phyloP scores from a whole-genome alignment of 768 basidiomycete genomes.

The Scleroderma bovista region DNA sequence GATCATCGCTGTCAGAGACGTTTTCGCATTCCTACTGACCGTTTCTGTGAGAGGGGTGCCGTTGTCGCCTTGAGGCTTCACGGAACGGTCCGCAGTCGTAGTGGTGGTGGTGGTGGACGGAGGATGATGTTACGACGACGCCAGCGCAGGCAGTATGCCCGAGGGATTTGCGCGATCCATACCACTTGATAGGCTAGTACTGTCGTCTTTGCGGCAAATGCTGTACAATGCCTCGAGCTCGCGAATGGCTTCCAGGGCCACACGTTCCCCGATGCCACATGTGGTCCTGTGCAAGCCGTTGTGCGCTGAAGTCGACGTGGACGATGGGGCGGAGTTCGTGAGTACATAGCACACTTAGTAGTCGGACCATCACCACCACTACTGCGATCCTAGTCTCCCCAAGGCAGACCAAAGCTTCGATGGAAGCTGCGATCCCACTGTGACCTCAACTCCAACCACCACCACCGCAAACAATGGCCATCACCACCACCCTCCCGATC shows the following conservation, averaged over 20 bases:
- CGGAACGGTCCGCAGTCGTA: neutral
- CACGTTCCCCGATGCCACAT: conserved; percentile 11
- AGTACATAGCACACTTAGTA: conserved; percentile 17
- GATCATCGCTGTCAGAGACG: neutral
- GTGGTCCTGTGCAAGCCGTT: neutral
- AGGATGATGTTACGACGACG: neutral
- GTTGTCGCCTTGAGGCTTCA: neutral
- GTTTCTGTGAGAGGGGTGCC: neutral
- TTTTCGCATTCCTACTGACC: neutral
- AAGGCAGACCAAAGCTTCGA: too few species aligned
- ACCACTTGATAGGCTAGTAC: neutral
- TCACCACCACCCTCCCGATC: too few species aligned
- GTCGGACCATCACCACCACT: too few species aligned
- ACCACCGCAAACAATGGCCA: too few species aligned
- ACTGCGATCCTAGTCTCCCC: too few species aligned
- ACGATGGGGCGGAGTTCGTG: conserved; percentile 4
- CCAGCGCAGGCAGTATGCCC: too few species aligned
- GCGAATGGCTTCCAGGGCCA: conserved; percentile 24
- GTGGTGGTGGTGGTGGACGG: neutral
- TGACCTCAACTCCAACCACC: too few species aligned
- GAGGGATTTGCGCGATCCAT: neutral
- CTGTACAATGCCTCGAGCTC: conserved; percentile 19
- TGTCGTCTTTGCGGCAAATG: neutral
- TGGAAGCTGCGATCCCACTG: too few species aligned
- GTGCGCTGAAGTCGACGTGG: neutral